Evolutionary conservation across 768 basidiomycete species (phyloP), one percentile per base, ranked within the genome.

Genomic region (Lactarius akahatsu): DNA sequence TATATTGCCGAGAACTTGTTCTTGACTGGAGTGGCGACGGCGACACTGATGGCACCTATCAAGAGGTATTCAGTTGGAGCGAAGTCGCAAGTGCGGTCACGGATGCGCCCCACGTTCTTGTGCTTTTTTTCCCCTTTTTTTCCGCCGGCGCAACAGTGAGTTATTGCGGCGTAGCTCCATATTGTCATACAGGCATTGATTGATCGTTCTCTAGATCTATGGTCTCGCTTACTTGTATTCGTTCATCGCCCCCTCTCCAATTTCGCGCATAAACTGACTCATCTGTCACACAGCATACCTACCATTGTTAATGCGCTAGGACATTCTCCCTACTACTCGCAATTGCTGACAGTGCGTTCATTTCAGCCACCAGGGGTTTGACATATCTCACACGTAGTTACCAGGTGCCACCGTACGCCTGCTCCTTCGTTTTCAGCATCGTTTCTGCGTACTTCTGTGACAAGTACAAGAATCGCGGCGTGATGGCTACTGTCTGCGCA

Each of bases 61-160:
- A 69, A 20, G 83, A 87, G 63, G 34, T 20, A 2, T 87, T 88
- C 73, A 83, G 79, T 65, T 88, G 85, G 86, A 70, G 57, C 11
- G 86, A 90, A 72, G 82, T 87, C n/a, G 64, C 72, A 6, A 77
- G 72, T 69, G 80, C 83, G 0, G 81, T 80, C 70, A 79, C 73
- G 32, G 80, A 82, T 40, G 59, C 65, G 1, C 83, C 83, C 0
- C 88, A 89, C 3, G 80, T 87, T 7, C 80, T 81, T 77, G 66
- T 89, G 54, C 71, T 87, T 30, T 78, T 79, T 1, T 57, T 85
- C 8, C 73, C 78, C 0, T 79, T 85, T 60, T 87, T 89, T 76
- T 78, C 84, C 68, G 78, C 77, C 67, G 87, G 85, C 30, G 76
- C 78, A 23, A 74, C 81, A 16, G 50, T 52, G n/a, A 26, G 50